These are phyloP conservation scores for Basidiobolus meristosporus DNA, from an alignment of 371 early-diverging fungal genomes.

Conservation along the genomic window DNA sequence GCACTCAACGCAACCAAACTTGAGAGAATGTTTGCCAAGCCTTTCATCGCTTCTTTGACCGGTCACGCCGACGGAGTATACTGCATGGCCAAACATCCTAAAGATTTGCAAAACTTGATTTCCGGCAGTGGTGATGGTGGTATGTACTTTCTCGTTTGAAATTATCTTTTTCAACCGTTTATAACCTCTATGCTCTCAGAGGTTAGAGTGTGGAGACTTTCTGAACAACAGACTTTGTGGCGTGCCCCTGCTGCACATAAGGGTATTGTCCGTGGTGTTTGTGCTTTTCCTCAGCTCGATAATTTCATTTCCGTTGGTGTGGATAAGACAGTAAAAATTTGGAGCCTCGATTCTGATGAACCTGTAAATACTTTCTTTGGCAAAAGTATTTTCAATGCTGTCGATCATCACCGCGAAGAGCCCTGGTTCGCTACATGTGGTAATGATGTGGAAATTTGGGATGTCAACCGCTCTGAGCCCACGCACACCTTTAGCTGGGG, in stretches of 20 bases:
- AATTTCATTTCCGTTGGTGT: slow-evolving; percentile 8
- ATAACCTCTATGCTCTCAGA: too few relatives aligned
- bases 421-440: slow-evolving; percentile 76
- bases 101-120: slow-evolving; percentile 50
- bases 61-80: slow-evolving; percentile 97
- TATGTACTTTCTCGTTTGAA: too few relatives aligned
- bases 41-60: slow-evolving; percentile 77
- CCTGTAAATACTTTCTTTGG: slow-evolving; percentile 58
- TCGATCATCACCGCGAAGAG: slow-evolving; percentile 65
- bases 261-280: slow-evolving; percentile 7
- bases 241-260: slow-evolving; percentile 3
- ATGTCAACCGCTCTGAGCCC: slow-evolving; percentile 72
- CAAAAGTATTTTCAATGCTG: slow-evolving; percentile 55
- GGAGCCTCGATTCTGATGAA: slow-evolving; percentile 5
- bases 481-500: slow-evolving; percentile 75
- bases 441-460: slow-evolving; percentile 80
- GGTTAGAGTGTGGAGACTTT: slow-evolving; percentile 5
- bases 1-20: slow-evolving; percentile 94
- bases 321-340: slow-evolving; percentile 9
- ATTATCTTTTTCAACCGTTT: too few relatives aligned
- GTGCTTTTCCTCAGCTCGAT: slow-evolving; percentile 2
- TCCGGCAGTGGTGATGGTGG: slow-evolving; percentile 92
- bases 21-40: slow-evolving; percentile 96
- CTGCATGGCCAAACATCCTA: slow-evolving; percentile 79
- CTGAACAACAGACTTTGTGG: slow-evolving; percentile 2